Percentiles rank a stretch among this genome's conserved stretches.
Conservation (phyloP, 495 filamentous ascomycete species). For the Podospora appendiculata region DNA sequence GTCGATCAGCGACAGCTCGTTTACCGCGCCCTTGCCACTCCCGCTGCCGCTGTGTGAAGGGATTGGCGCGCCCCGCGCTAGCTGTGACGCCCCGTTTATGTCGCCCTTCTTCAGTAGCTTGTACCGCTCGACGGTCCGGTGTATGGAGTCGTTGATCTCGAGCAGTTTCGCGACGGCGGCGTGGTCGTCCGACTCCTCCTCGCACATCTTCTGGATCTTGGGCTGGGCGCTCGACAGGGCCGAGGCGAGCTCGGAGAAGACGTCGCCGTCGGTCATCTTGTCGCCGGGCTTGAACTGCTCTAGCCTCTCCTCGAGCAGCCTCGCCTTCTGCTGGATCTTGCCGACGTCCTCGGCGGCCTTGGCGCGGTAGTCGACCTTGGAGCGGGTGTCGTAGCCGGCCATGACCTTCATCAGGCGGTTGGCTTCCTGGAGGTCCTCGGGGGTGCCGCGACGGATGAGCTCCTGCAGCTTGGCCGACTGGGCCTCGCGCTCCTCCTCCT, state of each 20-base stretch:
- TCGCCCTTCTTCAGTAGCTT: slow-evolving; percentile 92
- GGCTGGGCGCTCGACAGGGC: slow-evolving; percentile 90
- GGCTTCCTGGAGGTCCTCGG: slow-evolving; percentile 89
- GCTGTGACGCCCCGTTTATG: slow-evolving; percentile 74
- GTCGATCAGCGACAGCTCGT: slow-evolving; percentile 90
- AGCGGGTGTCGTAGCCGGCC: slow-evolving; percentile 90
- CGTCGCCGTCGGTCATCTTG: slow-evolving; percentile 78
- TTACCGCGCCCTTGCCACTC: slow-evolving; percentile 65
- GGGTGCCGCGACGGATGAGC: slow-evolving; percentile 83
- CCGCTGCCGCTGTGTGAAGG: slow-evolving; percentile 42
- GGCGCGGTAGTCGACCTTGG: slow-evolving; percentile 94
- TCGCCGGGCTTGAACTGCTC: slow-evolving; percentile 78
- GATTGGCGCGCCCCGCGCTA: slow-evolving; percentile 76
- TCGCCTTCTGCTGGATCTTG: slow-evolving; percentile 90
- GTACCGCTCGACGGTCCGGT: slow-evolving; percentile 90
- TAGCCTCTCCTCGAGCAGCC: slow-evolving; percentile 85
- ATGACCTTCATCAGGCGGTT: slow-evolving; percentile 98
- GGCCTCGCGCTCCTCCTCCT: slow-evolving; percentile 88
- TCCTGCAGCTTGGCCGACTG: slow-evolving; percentile 97
- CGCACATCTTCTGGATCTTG: slow-evolving; percentile 98
- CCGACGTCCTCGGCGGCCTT: slow-evolving; percentile 93
- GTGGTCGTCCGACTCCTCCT: slow-evolving; percentile 93
- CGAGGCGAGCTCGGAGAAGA: slow-evolving; percentile 92
- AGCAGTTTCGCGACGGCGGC: slow-evolving; percentile 93
- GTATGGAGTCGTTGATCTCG: slow-evolving; percentile 98